A percentile compares a stretch with the other conserved stretches of the same genome.
These are phyloP conservation scores for Gomphus bonarii DNA, from an alignment of 1,284 basidiomycete genomes.

Conservation along the genomic window DNA sequence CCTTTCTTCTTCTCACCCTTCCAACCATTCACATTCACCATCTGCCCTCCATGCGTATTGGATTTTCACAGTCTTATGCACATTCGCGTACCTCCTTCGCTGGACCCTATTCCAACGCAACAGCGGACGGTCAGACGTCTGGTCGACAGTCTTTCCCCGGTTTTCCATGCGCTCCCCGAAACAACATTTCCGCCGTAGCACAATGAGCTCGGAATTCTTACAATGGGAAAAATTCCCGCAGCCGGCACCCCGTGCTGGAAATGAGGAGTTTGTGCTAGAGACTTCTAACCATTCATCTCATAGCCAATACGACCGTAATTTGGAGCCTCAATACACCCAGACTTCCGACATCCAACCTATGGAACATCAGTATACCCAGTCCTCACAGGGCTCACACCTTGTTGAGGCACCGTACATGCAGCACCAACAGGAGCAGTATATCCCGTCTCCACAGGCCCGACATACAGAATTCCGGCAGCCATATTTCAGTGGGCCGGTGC, in stretches of 20 bases:
- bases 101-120: conserved; percentile 33
- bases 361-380: neutral
- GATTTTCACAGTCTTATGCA: conserved; percentile 30
- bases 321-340: neutral
- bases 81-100: conserved; percentile 30
- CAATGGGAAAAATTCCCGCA: conserved; percentile 8
- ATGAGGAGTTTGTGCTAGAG: neutral
- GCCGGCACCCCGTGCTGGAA: neutral
- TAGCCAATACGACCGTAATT: neutral
- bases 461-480: neutral
- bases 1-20: neutral
- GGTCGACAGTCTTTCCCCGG: conserved; percentile 38
- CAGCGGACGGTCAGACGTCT: conserved; percentile 40
- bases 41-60: neutral
- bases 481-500: too few species aligned
- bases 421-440: neutral
- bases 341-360: neutral
- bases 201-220: conserved; percentile 5
- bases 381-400: neutral
- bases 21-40: neutral
- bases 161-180: conserved; percentile 21
- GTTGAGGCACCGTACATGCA: neutral
- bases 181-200: neutral
- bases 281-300: neutral
- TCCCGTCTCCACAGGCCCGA: neutral